phyloP scores from a whole-genome alignment of 2,329 filamentous ascomycete genomes.

The Trichoderma atrobrunneum region DNA sequence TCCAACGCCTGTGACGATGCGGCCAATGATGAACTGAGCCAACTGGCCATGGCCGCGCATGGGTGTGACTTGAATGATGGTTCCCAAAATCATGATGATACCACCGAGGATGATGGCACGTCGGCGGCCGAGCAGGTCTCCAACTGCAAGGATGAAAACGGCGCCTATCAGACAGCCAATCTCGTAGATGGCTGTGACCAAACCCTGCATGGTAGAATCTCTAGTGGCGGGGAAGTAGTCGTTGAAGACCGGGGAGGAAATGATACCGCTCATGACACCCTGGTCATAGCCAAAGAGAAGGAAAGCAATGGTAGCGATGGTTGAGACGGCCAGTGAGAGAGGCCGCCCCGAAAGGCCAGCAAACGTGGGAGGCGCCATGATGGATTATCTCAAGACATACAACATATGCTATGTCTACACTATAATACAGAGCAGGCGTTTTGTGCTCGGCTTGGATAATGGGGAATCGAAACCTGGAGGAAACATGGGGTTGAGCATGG shows the following conservation, averaged over 20 bases:
- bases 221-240: slow-evolving; percentile 44
- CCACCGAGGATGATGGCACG: slow-evolving; percentile 58
- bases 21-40: slow-evolving; percentile 50
- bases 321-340: slow-evolving; percentile 56
- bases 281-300: slow-evolving; percentile 59
- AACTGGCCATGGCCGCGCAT: slow-evolving; percentile 37
- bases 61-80: slow-evolving; percentile 53
- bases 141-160: slow-evolving; percentile 48
- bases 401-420: not conserved
- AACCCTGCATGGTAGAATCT: slow-evolving; percentile 47
- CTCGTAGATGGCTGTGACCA: slow-evolving; percentile 50
- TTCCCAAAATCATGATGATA: slow-evolving; percentile 58
- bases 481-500: not conserved
- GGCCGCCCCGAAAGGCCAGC: slow-evolving; percentile 58
- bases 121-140: slow-evolving; percentile 50
- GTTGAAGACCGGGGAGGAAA: slow-evolving; percentile 49
- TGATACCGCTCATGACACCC: slow-evolving; percentile 54
- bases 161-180: slow-evolving; percentile 53
- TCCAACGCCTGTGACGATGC: slow-evolving; percentile 51
- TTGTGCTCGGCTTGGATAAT: not conserved
- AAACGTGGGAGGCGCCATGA: slow-evolving; percentile 53
- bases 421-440: not conserved
- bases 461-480: not conserved
- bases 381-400: not conserved
- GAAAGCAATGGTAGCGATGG: slow-evolving; percentile 63